A percentile compares a stretch with the other conserved stretches of the same genome.
These are phyloP conservation scores for Neonectria hederae DNA, from an alignment of 2,329 filamentous ascomycete species.

Conservation along the genomic window DNA sequence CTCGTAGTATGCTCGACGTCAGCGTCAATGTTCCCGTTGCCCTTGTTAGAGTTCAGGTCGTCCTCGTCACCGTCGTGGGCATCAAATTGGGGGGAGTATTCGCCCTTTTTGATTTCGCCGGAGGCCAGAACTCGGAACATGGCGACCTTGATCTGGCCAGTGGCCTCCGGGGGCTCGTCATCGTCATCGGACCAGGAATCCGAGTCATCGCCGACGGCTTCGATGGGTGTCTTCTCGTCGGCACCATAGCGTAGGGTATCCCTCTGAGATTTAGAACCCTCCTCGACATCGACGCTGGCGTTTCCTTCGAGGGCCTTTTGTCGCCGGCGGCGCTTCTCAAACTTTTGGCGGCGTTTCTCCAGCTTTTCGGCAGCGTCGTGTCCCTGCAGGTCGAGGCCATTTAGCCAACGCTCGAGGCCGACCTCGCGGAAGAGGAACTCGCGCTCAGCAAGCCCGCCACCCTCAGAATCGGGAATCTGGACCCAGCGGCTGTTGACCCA, in stretches of 20 bases:
- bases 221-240: constrained; percentile 78
- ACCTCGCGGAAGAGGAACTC: constrained; percentile 98
- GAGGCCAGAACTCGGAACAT: constrained; percentile 95
- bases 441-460: constrained; percentile 91
- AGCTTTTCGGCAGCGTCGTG: constrained; percentile 90
- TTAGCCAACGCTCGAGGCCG: constrained; percentile 94
- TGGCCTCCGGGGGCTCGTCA: constrained; percentile 91
- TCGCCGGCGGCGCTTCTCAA: constrained; percentile 72
- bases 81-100: constrained; percentile 97
- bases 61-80: constrained; percentile 94
- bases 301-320: constrained; percentile 61
- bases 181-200: constrained; percentile 82
- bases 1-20: constrained; percentile 97
- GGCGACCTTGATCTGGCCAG: constrained; percentile 97
- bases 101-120: constrained; percentile 96
- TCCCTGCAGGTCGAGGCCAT: constrained; percentile 93
- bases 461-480: constrained; percentile 88
- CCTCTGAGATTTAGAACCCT: constrained; percentile 54
- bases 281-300: constrained; percentile 47
- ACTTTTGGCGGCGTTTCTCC: constrained; percentile 87
- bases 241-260: constrained; percentile 83
- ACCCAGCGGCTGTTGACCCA: constrained; percentile 99
- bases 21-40: constrained; percentile 72
- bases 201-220: constrained; percentile 73
- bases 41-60: constrained; percentile 56